Percentiles rank a stretch among this genome's conserved stretches.
Evolutionary conservation across 2,329 filamentous ascomycete species (phyloP).

Genomic region (Acarospora socialis): DNA sequence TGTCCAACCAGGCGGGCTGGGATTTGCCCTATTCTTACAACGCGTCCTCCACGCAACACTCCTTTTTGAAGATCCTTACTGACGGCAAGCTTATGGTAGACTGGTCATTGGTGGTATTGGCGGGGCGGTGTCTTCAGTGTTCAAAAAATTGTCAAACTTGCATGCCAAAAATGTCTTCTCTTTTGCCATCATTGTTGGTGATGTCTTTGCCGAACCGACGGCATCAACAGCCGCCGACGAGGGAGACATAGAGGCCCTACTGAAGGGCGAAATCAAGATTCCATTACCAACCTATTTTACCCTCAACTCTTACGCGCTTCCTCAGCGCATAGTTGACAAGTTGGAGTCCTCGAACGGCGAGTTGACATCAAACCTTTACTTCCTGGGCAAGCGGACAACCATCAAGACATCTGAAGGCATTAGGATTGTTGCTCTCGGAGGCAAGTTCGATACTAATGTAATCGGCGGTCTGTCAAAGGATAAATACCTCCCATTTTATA

Average conservation of each 20-base stretch:
- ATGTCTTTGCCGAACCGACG: slow-evolving; percentile 53
- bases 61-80: slow-evolving; percentile 5
- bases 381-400: slow-evolving; percentile 71
- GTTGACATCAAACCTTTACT: slow-evolving; percentile 82
- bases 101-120: slow-evolving; percentile 71
- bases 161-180: slow-evolving; percentile 81
- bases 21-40: no score
- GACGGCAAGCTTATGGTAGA: slow-evolving; percentile 31
- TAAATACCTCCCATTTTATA: slow-evolving; percentile 64
- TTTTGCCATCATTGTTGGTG: slow-evolving; percentile 70
- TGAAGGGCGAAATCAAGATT: slow-evolving; percentile 58
- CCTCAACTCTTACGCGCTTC: slow-evolving; percentile 59
- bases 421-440: slow-evolving; percentile 74
- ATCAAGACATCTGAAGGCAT: slow-evolving; percentile 84
- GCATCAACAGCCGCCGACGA: slow-evolving; percentile 34
- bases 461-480: slow-evolving; percentile 52
- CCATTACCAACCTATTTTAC: slow-evolving; percentile 86
- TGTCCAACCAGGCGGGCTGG: no score
- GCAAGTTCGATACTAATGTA: slow-evolving; percentile 48
- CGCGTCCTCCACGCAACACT: no score
- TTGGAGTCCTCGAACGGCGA: slow-evolving; percentile 53
- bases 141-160: slow-evolving; percentile 65
- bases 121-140: slow-evolving; percentile 60
- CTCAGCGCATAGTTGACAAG: slow-evolving; percentile 53
- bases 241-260: slow-evolving; percentile 47